Evolutionary conservation across 352 stramenopile genomes (phyloP), one percentile per base, ranked within the genome.

Genomic region (Pythium sukuiense): DNA sequence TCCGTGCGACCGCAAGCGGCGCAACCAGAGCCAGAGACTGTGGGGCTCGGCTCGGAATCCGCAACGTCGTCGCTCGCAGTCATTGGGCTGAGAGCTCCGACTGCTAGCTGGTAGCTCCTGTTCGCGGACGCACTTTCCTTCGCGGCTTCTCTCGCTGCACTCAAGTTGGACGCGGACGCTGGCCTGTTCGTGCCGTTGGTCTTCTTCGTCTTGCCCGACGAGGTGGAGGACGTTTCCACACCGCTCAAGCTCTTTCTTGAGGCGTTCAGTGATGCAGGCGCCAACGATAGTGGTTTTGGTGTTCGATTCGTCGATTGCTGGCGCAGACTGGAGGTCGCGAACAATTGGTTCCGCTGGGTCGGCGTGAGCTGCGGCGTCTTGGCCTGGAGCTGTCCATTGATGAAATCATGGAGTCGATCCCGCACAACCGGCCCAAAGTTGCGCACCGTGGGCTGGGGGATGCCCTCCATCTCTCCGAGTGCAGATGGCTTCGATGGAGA

Each of bases 1-100:
- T 83, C 72, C 54, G 83, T 86, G 41, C 73, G 65, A 11, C 61
- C 55, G 45, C 75, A 86, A 0, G 69, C 67, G 2, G 59, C 56
- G 55, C 72, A 80, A 2, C 72, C 72, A 3, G 61, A 29, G 4
- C 52, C 41, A 13, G 63, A 67, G 37, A 26, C 18, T 6, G 12
- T 13, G 11, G 48, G 48, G 11, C 48, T 55, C 37, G 48, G 48
- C 48, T 55, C 48, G 3, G 48, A 55, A 13, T 55, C 26, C 27
- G 27, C 48, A 24, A 5, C 13, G 48, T 12, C 14, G 24, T 55
- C 45, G 3, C 2, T 14, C 8, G 45, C 45, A 29, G 8, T 26
- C 7, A 52, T 52, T 52, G 45, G 45, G 20, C n/a, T 52, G n/a
- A 52, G 45, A 7, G 45, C 12, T 2, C 37, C 48, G 3, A 24